These are phyloP conservation scores for Populus davidiana DNA, from an alignment of 345 rosid genomes.

Conservation along the genomic window DNA sequence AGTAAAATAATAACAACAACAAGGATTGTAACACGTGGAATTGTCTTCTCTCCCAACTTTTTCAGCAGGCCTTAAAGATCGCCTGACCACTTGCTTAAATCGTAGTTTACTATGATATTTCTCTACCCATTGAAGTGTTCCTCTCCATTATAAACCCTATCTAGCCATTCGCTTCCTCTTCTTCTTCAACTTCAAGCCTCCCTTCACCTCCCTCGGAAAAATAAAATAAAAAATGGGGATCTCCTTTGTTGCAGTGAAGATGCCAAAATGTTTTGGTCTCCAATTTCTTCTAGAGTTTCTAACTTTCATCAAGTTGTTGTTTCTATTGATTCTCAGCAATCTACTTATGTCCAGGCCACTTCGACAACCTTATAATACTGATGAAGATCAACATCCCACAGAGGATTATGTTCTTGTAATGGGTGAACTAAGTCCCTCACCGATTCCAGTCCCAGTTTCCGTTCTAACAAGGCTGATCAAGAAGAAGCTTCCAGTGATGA, in stretches of 20 bases:
- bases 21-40: no score
- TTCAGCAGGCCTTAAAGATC: no score
- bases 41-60: no score
- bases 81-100: not conserved
- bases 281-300: slow-evolving; percentile 16
- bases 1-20: no score
- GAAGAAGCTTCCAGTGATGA: slow-evolving; percentile 32
- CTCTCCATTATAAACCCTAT: not conserved
- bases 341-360: slow-evolving; percentile 30
- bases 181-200: not conserved
- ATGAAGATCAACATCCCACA: not conserved
- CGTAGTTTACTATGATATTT: not conserved
- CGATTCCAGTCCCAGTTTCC: slow-evolving; percentile 29
- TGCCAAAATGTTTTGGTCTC: slow-evolving; percentile 19
- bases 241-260: slow-evolving; percentile 17
- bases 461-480: slow-evolving; percentile 29
- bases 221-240: slow-evolving; percentile 1
- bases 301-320: slow-evolving; percentile 13
- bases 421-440: slow-evolving; percentile 20
- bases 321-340: slow-evolving; percentile 14
- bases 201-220: not conserved
- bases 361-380: not conserved
- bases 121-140: not conserved
- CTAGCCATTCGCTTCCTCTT: not conserved
- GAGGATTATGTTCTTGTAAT: slow-evolving; percentile 24